phyloP scores from a whole-genome alignment of 208 protist genomes.

The Wallacemonas collosoma region DNA sequence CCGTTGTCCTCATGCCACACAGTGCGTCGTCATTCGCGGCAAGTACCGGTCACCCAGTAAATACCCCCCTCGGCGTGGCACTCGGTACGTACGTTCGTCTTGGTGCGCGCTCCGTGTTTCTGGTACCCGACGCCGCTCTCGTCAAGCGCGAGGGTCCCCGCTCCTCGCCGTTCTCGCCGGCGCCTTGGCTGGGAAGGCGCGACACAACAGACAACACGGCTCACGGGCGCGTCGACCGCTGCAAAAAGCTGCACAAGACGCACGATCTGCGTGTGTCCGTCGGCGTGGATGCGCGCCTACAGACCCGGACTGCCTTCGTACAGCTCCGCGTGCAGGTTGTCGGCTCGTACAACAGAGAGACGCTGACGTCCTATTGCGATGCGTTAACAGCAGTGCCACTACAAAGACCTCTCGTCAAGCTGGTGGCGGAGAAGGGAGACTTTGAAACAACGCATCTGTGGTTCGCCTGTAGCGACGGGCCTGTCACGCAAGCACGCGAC shows the following conservation, averaged over 20 bases:
- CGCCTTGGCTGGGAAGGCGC: too few species aligned
- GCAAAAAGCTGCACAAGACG: neutral
- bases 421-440: constrained; percentile 39
- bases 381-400: too few species aligned
- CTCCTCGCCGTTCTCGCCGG: too few species aligned
- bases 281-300: constrained; percentile 20
- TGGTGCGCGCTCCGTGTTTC: constrained; percentile 38
- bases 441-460: constrained; percentile 31
- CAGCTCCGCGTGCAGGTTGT: constrained; percentile 3
- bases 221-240: neutral
- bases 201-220: neutral
- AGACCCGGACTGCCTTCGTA: constrained; percentile 1
- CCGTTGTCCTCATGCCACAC: constrained; percentile 23
- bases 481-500: constrained; percentile 28
- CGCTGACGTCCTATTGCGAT: neutral
- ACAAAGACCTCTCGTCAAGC: constrained; percentile 14
- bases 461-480: constrained; percentile 35
- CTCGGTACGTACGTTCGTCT: constrained; percentile 30
- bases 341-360: constrained; percentile 26
- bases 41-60: neutral
- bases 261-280: constrained; percentile 26
- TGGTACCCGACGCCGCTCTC: constrained; percentile 17
- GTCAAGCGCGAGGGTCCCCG: neutral
- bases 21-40: neutral
- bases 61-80: neutral